Conservation (phyloP, 768 basidiomycete species). For the Leucocoprinus leucothites region DNA sequence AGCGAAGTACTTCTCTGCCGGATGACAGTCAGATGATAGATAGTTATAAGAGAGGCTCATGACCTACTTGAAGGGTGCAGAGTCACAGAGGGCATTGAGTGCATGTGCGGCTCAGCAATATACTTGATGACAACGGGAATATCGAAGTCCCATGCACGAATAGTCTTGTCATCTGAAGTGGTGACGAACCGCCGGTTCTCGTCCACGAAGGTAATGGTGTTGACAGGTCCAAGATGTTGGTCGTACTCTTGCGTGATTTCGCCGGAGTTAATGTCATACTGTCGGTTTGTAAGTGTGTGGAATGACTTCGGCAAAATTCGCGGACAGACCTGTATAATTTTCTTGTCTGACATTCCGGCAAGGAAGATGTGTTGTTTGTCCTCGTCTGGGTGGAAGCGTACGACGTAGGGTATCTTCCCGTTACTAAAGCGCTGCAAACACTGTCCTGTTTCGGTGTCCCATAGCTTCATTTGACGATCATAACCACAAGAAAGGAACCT, state of each 20-base stretch:
- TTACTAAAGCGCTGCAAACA: constrained; percentile 96
- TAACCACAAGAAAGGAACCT: constrained; percentile 91
- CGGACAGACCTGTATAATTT: constrained; percentile 85
- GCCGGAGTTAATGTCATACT: constrained; percentile 95
- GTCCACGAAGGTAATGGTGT: constrained; percentile 98
- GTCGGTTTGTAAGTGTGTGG: constrained; percentile 16
- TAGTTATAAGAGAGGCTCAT: constrained; percentile 7
- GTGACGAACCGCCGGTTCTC: constrained; percentile 97
- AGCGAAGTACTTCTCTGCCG: constrained; percentile 88
- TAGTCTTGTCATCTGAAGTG: constrained; percentile 98
- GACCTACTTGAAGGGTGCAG: constrained; percentile 90
- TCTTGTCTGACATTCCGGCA: constrained; percentile 99
- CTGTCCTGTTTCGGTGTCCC: constrained; percentile 99
- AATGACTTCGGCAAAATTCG: neutral
- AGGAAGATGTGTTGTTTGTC: constrained; percentile 96
- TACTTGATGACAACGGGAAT: constrained; percentile 99
- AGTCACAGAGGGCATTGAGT: constrained; percentile 98
- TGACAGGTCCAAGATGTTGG: constrained; percentile 97
- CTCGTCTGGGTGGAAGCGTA: constrained; percentile 93
- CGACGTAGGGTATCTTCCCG: constrained; percentile 95
- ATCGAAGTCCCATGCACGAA: constrained; percentile 99
- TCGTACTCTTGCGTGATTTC: constrained; percentile 99
- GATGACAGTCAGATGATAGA: constrained; percentile 9
- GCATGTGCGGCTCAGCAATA: constrained; percentile 99
- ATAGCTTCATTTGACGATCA: constrained; percentile 97